Evolutionary conservation across 2,329 filamentous ascomycete species (phyloP), one percentile per base, ranked within the genome.

Genomic region (Aureobasidium sp.): DNA sequence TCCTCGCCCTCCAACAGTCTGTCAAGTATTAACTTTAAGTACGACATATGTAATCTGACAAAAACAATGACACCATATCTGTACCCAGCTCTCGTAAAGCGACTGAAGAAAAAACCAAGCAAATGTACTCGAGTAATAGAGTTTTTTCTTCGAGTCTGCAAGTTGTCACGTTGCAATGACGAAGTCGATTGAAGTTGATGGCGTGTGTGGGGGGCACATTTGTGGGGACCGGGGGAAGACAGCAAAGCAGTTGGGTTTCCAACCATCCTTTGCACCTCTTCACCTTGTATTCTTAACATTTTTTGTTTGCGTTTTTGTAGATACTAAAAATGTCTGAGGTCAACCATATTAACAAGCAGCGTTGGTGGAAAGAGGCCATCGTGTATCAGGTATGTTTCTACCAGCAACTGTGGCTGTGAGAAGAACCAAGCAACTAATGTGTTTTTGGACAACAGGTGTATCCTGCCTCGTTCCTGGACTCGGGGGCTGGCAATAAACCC

Each of bases 391-490:
- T 59, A 44, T 37, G 17, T 42, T 29, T 27, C 29, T 25, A 8
- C 9, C 11, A 4, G n/a, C 41, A 63, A 27, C 20, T 36, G 47
- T 25, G 20, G 6, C 14, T 20, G 2, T 49, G 25, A 7, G 17
- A 20, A 15, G 17, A 31, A 25, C n/a, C n/a, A 12, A 39, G 36
- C 5, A 15, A 36, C 41, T 56, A 12, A 59, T 31, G 12, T 27
- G 22, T 25, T 25, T 25, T 7, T 80, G 78, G 55, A 36, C 15
- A 57, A 36, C 15, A 57, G 53, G 78, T 85, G 56, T 85, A 85
- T 64, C 83, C 83, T 2, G 80, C 83, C 14, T 81, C 78, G 64
- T 86, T 85, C 75, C 77, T 80, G 51, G 82, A 84, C 67, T 81
- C 80, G 31, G 80, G 83, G 42, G 76, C 76, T n/a, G 82, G 84